These are phyloP conservation scores for Trichoderma pleuroti DNA, from an alignment of 2,329 filamentous ascomycete species.

Conservation along the genomic window DNA sequence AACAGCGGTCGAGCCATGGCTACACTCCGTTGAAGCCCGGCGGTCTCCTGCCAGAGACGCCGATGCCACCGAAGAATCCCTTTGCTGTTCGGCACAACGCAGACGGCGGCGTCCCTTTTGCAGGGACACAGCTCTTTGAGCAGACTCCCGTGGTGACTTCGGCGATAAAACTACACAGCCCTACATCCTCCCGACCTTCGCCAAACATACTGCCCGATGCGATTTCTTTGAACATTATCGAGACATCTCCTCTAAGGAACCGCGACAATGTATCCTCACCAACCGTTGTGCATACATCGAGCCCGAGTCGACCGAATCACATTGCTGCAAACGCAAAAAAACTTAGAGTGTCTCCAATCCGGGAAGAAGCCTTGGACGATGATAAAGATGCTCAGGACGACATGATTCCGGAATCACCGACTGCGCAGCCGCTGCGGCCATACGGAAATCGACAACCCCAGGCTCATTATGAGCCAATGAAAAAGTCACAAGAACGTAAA, in stretches of 20 bases:
- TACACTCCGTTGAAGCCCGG: constrained; percentile 33
- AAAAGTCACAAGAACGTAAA: constrained; percentile 44
- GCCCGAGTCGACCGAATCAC: constrained; percentile 36
- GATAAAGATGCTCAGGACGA: constrained; percentile 29
- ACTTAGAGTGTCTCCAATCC: constrained; percentile 20
- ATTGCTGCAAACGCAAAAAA: constrained; percentile 29
- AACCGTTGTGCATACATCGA: constrained; percentile 39
- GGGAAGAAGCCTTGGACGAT: constrained; percentile 28
- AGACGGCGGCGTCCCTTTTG: constrained; percentile 35
- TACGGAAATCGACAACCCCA: constrained; percentile 33
- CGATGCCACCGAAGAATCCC: constrained; percentile 46
- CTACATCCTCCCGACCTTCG: constrained; percentile 57
- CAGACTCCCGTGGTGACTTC: constrained; percentile 54
- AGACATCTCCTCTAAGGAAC: constrained; percentile 49
- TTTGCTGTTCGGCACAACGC: constrained; percentile 39
- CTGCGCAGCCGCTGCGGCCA: constrained; percentile 25
- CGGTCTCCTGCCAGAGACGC: constrained; percentile 44
- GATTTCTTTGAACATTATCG: constrained; percentile 44
- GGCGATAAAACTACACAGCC: constrained; percentile 47
- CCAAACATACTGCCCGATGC: constrained; percentile 45
- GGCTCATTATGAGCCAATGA: constrained; percentile 44
- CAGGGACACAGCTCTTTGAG: constrained; percentile 50
- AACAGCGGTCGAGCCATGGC: constrained; percentile 29
- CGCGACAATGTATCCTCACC: constrained; percentile 47
- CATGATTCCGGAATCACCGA: constrained; percentile 38